Percentiles rank a stretch among this genome's conserved stretches.
phyloP scores from a whole-genome alignment of 495 filamentous ascomycete genomes.

The Melanomma pulvis-pyrius region DNA sequence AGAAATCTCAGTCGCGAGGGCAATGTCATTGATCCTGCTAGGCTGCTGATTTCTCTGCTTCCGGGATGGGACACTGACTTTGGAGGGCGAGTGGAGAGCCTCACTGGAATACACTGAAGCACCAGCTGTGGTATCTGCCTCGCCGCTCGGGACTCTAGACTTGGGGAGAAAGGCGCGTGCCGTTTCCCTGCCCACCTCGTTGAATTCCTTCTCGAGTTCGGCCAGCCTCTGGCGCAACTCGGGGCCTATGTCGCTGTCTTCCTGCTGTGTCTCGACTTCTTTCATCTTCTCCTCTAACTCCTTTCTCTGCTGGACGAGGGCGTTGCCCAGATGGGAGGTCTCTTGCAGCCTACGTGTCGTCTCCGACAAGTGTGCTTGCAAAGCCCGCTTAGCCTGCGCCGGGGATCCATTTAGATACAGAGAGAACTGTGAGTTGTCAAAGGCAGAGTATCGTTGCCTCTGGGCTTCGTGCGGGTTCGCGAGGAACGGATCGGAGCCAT shows the following conservation, averaged over 20 bases:
- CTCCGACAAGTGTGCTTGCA: conserved; percentile 89
- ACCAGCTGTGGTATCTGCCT: conserved; percentile 53
- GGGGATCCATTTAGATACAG: conserved; percentile 78
- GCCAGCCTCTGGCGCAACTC: conserved; percentile 80
- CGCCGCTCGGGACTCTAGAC: conserved; percentile 64
- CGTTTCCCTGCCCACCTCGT: conserved; percentile 88
- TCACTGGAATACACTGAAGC: conserved; percentile 82
- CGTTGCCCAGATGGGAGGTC: conserved; percentile 81
- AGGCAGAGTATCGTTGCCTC: conserved; percentile 73
- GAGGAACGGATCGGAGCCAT: conserved; percentile 42
- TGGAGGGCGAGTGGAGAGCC: conserved; percentile 85
- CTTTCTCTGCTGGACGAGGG: conserved; percentile 80
- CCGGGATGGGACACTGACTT: conserved; percentile 79
- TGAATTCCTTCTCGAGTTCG: conserved; percentile 91
- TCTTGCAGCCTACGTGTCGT: conserved; percentile 89
- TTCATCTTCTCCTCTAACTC: conserved; percentile 77
- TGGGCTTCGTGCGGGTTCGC: conserved; percentile 46
- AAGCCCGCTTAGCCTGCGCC: conserved; percentile 79
- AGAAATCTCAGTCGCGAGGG: conserved; percentile 94
- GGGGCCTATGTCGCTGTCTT: conserved; percentile 77
- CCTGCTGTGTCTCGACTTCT: conserved; percentile 77
- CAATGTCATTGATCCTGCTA: conserved; percentile 85
- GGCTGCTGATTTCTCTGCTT: conserved; percentile 89
- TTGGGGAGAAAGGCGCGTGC: conserved; percentile 88
- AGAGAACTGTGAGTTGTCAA: conserved; percentile 76